Conservation (phyloP, 805 yeast genomes). For the Metschnikowia amazonensis region DNA sequence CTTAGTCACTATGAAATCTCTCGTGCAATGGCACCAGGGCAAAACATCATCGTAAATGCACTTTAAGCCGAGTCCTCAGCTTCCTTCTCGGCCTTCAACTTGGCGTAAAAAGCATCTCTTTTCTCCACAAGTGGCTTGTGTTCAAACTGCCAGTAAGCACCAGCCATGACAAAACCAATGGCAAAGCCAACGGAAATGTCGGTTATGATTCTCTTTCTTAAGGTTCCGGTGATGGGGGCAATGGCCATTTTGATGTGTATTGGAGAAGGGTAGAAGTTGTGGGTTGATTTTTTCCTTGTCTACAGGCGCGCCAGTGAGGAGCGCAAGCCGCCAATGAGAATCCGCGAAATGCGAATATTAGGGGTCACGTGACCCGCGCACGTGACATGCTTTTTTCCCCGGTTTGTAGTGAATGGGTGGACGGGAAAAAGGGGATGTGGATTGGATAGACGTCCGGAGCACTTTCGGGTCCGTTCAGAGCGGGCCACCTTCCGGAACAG, state of each 20-base stretch:
- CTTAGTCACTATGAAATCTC: too few relatives aligned
- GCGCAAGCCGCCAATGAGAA: constrained; percentile 13
- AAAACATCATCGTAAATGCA: neutral
- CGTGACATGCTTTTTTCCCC: too few relatives aligned
- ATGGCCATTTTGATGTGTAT: constrained; percentile 52
- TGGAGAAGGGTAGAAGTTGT: neutral
- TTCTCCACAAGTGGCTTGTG: constrained; percentile 69
- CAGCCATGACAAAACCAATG: constrained; percentile 55
- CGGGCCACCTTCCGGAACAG: too few relatives aligned
- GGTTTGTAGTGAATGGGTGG: too few relatives aligned
- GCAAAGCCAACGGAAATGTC: constrained; percentile 72
- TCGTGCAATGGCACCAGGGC: too few relatives aligned
- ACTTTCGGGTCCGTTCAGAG: too few relatives aligned
- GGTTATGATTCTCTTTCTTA: constrained; percentile 74
- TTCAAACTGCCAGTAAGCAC: constrained; percentile 79
- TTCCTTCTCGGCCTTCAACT: constrained; percentile 70
- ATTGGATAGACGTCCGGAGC: too few relatives aligned
- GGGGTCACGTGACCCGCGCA: too few relatives aligned
- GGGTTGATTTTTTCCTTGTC: constrained; percentile 3
- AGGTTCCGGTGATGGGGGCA: constrained; percentile 81
- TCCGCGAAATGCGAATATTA: constrained; percentile 8
- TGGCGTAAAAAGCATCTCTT: constrained; percentile 83
- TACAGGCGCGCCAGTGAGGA: constrained; percentile 8
- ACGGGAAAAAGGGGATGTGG: neutral
- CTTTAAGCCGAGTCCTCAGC: constrained; percentile 43